Base-by-base conservation (phyloP, 2,329 filamentous ascomycete genomes). In the Camillea tinctor region DNA sequence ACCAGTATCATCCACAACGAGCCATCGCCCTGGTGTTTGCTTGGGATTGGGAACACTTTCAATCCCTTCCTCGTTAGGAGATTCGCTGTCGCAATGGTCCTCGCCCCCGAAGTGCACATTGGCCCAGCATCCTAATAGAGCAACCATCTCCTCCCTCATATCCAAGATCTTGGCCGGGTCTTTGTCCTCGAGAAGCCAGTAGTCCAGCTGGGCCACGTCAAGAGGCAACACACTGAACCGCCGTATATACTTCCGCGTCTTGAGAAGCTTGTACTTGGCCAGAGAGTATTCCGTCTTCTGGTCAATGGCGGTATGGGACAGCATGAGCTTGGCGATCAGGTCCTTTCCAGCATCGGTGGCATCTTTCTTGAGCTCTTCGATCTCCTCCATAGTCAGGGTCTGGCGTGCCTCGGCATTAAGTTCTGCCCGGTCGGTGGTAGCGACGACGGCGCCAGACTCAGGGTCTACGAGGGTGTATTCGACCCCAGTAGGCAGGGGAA, bases 261-360 rank as follows among this genome's bases (percentile, higher is more conserved):
- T 99, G 52, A 96, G 83, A 19, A 98, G 80, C 71, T 95, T 97
- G 77, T 99, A 99, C 75, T 99, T 99, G 50, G 94, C 93, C 60
- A 97, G 80, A 2, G 93, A 96, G 71, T 96, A 99, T 0, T 88
- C 84, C 0, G 95, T 98, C 81, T 99, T 99, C 78, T 98, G 90
- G 67, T 96, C 93, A 50, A 99, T 83, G 1, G 89, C 91, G 19
- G 91, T 88, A 75, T 99, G 95, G 50, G 93, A 95, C 26, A 93
- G 84, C 75, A 99, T 85, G 23, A 99, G 87, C 76, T 93, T 96
- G n/a, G 91, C 89, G 64, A 99, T 95, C 53, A 99, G 84, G 55
- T 96, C 93, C 73, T 91, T 90, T 13, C 93, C 94, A 0, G 92
- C 91, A 4, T 88, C 88, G 3, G 88, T 87, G 11, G 89, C 90